Evolutionary conservation across 2,329 filamentous ascomycete species (phyloP), one percentile per base, ranked within the genome.

Genomic region (Neonectria faginata): DNA sequence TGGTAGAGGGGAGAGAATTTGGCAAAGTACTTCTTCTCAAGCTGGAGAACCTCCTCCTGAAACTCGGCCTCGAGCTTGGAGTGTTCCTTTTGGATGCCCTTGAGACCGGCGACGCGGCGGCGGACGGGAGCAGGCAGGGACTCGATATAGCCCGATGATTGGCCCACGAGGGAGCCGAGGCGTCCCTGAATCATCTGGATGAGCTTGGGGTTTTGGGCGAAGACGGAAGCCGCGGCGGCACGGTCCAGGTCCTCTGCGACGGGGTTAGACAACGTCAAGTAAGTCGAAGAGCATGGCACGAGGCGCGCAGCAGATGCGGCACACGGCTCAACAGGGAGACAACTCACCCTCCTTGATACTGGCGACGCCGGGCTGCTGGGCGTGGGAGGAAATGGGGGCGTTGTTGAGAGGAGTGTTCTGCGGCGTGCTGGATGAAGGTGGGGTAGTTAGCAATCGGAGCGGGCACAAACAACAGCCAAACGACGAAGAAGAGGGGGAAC

Each of bases 11-110:
- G 96, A 59, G 93, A 97, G 84, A 97, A 99, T 84, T 98, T 98
- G 83, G 92, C 93, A 76, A 98, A 98, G 83, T 97, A 99, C 85
- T 97, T 97, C 89, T 99, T 99, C 88, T 99, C 96, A 29, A 99
- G 89, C 81, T 97, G 91, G 64, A 99, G 88, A 67, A 99, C 94
- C 84, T 98, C 97, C 82, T 98, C 94, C 81, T 99, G 97, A 82
- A 99, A 98, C 82, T 97, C 91, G 58, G 94, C 93, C 86, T 99
- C 97, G 74, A 99, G 91, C 85, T 98, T 97, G 67, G 95, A 93
- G 84, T 99, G 96, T 76, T 98, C 94, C 83, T 97, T 97, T 84
- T 99, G 96, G 74, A 99, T 94, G 73, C 95, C 97, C 85, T 98
- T 97, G 68, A 99, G 87, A 73, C 96, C 97, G 67, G 94, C 91